Conservation (phyloP, 352 stramenopile genomes). For the Pythium chondricola region DNA sequence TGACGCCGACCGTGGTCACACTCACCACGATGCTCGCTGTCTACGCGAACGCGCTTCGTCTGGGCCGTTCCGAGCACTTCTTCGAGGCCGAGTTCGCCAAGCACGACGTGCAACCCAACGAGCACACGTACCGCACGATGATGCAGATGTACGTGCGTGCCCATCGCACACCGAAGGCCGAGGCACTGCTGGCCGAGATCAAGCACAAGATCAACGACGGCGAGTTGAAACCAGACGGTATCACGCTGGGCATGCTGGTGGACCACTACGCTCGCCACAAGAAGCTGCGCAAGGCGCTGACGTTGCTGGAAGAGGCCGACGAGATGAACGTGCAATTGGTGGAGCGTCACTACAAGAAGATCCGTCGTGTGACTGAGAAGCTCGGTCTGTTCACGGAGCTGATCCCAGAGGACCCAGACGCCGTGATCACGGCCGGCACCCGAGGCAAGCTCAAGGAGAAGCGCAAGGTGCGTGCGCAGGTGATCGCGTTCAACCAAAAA, state of each 20-base stretch:
- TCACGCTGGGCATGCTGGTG: conserved; percentile 62
- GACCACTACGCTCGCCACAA: conserved; percentile 70
- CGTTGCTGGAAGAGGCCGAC: conserved; percentile 58
- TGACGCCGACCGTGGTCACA: conserved; percentile 40
- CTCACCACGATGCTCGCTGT: conserved; percentile 76
- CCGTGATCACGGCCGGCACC: conserved; percentile 51
- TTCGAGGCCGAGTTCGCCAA: conserved; percentile 38
- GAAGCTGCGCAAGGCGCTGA: conserved; percentile 52
- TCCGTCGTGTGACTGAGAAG: conserved; percentile 52
- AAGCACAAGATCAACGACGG: conserved; percentile 34
- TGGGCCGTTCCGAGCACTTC: conserved; percentile 48
- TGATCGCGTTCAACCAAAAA: conserved; percentile 68
- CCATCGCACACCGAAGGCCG: conserved; percentile 49
- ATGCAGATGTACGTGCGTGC: conserved; percentile 80
- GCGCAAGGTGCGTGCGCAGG: conserved; percentile 63
- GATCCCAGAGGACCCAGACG: conserved; percentile 69
- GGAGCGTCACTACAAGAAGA: conserved; percentile 68
- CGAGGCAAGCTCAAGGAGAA: conserved; percentile 71
- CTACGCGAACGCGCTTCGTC: conserved; percentile 68
- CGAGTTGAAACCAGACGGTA: conserved; percentile 46
- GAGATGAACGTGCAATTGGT: conserved; percentile 37
- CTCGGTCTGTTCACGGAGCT: conserved; percentile 74
- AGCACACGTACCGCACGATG: conserved; percentile 63
- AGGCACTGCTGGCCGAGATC: conserved; percentile 40
- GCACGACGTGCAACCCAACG: conserved; percentile 37